Evolutionary conservation across 352 stramenopile species (phyloP).

Genomic region (Phytophthora lateralis): DNA sequence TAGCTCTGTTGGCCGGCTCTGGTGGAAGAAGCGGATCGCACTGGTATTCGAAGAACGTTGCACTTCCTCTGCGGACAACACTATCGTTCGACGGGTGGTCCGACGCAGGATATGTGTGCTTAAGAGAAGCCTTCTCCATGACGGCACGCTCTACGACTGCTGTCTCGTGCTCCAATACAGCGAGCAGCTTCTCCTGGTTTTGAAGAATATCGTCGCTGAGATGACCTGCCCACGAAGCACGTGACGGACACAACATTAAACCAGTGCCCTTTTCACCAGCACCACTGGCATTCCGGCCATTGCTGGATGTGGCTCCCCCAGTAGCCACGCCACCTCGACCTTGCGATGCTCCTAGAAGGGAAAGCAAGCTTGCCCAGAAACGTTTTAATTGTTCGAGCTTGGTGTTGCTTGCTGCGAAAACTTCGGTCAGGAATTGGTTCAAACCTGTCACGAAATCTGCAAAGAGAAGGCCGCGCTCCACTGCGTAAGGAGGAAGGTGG

Average conservation of each 20-base stretch:
- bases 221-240: conserved; percentile 55
- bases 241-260: conserved; percentile 25
- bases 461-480: conserved; percentile 55
- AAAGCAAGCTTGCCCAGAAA: conserved; percentile 62
- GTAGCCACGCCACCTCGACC: conserved; percentile 3
- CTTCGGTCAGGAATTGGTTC: conserved; percentile 45
- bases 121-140: conserved; percentile 82
- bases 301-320: neutral
- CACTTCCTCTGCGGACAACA: conserved; percentile 11
- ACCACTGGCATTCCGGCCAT: conserved; percentile 2
- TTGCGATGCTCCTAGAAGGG: conserved; percentile 30
- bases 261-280: conserved; percentile 10
- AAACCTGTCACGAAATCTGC: conserved; percentile 60
- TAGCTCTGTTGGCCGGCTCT: conserved; percentile 19
- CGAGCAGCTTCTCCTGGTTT: conserved; percentile 81
- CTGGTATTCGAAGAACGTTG: conserved; percentile 68
- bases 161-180: conserved; percentile 80
- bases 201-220: conserved; percentile 83
- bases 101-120: conserved; percentile 60
- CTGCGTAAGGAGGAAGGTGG: conserved; percentile 50
- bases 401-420: conserved; percentile 34
- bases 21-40: conserved; percentile 62
- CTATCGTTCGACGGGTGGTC: conserved; percentile 23
- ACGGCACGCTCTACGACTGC: conserved; percentile 76
- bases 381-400: conserved; percentile 47